A percentile compares a stretch with the other conserved stretches of the same genome.
Evolutionary conservation across 305 asterid species (phyloP).

Genomic region (Fraxinus greggii): DNA sequence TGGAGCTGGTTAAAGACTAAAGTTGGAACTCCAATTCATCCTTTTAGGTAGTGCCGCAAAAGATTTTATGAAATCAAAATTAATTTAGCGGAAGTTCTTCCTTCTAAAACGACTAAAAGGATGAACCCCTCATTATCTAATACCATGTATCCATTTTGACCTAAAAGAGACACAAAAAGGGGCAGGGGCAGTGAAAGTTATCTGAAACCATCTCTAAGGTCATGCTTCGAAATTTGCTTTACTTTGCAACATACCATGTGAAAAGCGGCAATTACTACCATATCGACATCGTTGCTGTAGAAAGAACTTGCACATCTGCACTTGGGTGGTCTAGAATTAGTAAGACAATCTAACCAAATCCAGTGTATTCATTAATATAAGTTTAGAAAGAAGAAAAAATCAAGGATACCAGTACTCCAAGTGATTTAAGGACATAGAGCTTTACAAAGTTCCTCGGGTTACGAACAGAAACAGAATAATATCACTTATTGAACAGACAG

Average conservation of each 20-base stretch:
- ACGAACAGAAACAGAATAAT: slow-evolving; percentile 15
- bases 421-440: slow-evolving; percentile 15
- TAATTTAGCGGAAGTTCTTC: slow-evolving; percentile 3
- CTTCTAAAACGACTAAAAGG: slow-evolving; percentile 3
- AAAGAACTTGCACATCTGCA: slow-evolving; percentile 99
- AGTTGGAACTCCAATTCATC: not conserved
- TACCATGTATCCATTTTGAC: slow-evolving; percentile 16
- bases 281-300: slow-evolving; percentile 97
- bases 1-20: slow-evolving; percentile 18
- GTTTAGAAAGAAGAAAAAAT: slow-evolving; percentile 19
- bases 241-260: slow-evolving; percentile 88
- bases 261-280: slow-evolving; percentile 98
- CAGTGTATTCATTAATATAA: slow-evolving; percentile 31
- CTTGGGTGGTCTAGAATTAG: slow-evolving; percentile 81
- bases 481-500: not conserved
- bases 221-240: slow-evolving; percentile 25
- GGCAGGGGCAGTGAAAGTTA: slow-evolving; percentile 10
- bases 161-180: slow-evolving; percentile 12
- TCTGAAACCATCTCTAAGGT: slow-evolving; percentile 25
- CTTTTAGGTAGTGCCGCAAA: not conserved
- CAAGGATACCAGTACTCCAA: slow-evolving; percentile 22
- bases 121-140: slow-evolving; percentile 7
- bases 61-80: not conserved
- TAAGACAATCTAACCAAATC: slow-evolving; percentile 42
- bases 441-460: slow-evolving; percentile 11